A percentile compares a stretch with the other conserved stretches of the same genome.
phyloP scores from a whole-genome alignment of 192 early-diverging fungal genomes.

The Coemansia sp. region DNA sequence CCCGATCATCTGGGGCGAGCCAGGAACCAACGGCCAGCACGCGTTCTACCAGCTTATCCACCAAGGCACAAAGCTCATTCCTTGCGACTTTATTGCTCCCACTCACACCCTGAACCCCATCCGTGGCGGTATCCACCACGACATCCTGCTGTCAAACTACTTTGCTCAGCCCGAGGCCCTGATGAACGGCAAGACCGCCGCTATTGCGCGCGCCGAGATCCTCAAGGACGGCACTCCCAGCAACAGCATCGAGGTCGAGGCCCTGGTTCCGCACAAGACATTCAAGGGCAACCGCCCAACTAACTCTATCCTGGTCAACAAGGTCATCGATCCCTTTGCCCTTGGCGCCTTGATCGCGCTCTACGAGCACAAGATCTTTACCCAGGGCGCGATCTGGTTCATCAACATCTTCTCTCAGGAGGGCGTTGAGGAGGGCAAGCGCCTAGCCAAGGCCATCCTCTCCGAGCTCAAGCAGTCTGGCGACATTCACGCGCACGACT shows the following conservation, averaged over 20 bases:
- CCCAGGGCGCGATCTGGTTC: slow-evolving; percentile 96
- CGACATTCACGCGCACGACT: slow-evolving; percentile 75
- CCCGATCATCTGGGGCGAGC: slow-evolving; percentile 99
- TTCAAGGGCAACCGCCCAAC: slow-evolving; percentile 97
- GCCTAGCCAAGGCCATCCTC: slow-evolving; percentile 94
- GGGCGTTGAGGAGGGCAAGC: slow-evolving; percentile 98
- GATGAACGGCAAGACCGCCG: slow-evolving; percentile 87
- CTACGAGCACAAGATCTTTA: slow-evolving; percentile 99
- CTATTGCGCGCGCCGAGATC: slow-evolving; percentile 79
- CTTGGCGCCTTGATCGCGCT: slow-evolving; percentile 92
- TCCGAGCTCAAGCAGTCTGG: slow-evolving; percentile 72
- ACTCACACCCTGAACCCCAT: slow-evolving; percentile 93
- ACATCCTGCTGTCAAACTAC: slow-evolving; percentile 98
- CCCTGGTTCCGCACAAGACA: slow-evolving; percentile 90
- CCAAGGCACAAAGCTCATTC: slow-evolving; percentile 97
- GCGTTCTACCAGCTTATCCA: slow-evolving; percentile 99
- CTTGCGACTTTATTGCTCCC: slow-evolving; percentile 94
- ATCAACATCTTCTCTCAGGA: slow-evolving; percentile 98
- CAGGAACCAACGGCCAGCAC: slow-evolving; percentile 99
- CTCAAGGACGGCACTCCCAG: slow-evolving; percentile 56
- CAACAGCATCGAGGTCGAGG: slow-evolving; percentile 55
- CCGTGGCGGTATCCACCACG: slow-evolving; percentile 78
- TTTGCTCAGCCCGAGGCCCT: slow-evolving; percentile 99
- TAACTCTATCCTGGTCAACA: slow-evolving; percentile 91
- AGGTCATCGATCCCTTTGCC: slow-evolving; percentile 81